These are phyloP conservation scores for Lachancea meyersii DNA, from an alignment of 805 yeast genomes.

Conservation along the genomic window DNA sequence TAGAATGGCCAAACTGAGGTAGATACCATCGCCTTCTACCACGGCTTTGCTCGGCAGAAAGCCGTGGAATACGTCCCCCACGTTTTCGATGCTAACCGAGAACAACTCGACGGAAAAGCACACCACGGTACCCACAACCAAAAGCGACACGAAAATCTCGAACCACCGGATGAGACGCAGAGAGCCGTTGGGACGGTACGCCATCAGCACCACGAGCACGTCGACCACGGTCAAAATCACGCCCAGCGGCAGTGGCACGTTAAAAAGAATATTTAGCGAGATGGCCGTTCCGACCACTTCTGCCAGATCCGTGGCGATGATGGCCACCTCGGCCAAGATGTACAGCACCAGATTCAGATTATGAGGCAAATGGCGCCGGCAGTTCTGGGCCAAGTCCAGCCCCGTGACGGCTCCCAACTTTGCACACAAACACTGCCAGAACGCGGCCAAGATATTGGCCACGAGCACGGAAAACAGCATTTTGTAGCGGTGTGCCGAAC, in stretches of 20 bases:
- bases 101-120: conserved; percentile 78
- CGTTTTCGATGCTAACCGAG: conserved; percentile 52
- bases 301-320: conserved; percentile 92
- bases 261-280: conserved; percentile 75
- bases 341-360: conserved; percentile 58
- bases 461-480: conserved; percentile 70
- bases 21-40: conserved; percentile 59
- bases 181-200: conserved; percentile 81
- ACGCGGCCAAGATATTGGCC: conserved; percentile 80
- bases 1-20: conserved; percentile 73
- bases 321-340: conserved; percentile 79
- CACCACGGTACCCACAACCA: conserved; percentile 75
- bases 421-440: conserved; percentile 78
- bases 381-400: conserved; percentile 79
- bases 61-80: conserved; percentile 62
- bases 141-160: conserved; percentile 70
- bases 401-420: conserved; percentile 94
- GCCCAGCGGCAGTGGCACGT: conserved; percentile 75
- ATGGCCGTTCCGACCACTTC: conserved; percentile 98
- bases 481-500: conserved; percentile 78
- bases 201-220: conserved; percentile 77
- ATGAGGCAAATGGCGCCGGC: conserved; percentile 66
- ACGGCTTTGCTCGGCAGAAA: conserved; percentile 50
- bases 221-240: conserved; percentile 81
- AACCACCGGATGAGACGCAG: conserved; percentile 70